These are phyloP conservation scores for Bigelowiella natans DNA, from an alignment of 78 protist genomes.

Conservation along the genomic window DNA sequence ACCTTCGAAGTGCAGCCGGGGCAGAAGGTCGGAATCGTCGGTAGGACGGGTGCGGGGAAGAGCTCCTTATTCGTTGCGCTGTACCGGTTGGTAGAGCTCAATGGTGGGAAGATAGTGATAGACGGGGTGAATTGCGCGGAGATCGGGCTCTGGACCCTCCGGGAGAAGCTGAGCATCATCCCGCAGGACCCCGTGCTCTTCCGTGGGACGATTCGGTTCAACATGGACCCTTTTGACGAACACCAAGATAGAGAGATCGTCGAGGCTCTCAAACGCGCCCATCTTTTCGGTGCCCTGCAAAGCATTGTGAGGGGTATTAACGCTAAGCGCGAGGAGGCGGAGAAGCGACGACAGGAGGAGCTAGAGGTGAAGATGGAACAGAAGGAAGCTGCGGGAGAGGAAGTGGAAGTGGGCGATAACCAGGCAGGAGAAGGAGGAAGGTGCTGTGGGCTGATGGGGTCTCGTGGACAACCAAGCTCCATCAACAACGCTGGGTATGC, in stretches of 20 bases:
- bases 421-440: too few relatives aligned
- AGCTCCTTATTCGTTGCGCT: background rate
- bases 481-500: too few relatives aligned
- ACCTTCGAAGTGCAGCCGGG: background rate
- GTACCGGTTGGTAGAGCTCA: background rate
- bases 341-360: too few relatives aligned
- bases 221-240: constrained; percentile 7
- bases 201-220: constrained; percentile 10
- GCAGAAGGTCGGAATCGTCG: background rate
- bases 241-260: background rate
- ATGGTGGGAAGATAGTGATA: background rate
- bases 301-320: too few relatives aligned
- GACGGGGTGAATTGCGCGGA: background rate
- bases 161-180: background rate
- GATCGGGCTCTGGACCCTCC: background rate
- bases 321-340: too few relatives aligned
- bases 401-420: too few relatives aligned
- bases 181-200: constrained; percentile 6
- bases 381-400: too few relatives aligned
- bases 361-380: too few relatives aligned
- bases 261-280: background rate
- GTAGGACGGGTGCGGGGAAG: background rate
- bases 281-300: too few relatives aligned
- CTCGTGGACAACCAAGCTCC: too few relatives aligned
- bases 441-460: too few relatives aligned